Base-by-base conservation (phyloP, 305 asterid species). In the Rubia balearica region DNA sequence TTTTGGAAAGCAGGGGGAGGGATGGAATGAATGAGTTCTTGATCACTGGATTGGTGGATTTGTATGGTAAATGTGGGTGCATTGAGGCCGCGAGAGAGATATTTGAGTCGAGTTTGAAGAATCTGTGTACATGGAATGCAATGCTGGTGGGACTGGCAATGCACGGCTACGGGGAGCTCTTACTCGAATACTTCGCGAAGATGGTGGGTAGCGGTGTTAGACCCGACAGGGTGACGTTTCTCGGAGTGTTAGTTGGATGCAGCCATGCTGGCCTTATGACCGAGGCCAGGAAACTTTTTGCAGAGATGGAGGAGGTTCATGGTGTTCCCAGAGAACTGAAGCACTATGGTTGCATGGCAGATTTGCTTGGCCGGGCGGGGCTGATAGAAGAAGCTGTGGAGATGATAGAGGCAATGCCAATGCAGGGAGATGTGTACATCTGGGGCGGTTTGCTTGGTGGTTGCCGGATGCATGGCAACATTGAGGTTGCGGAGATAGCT, bases 371-470 rank as follows among this genome's bases (percentile, higher is more conserved):
- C 3, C 96, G 96, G 8, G 90, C 96, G 9, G 98, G 98, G 22
- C 72, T 81, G 79, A 84, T 85, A 21, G 60, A 78, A 22, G 98
- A 91, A 74, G 92, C 96, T 19, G 45, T 69, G 74, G 78, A 81
- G 78, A 82, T 89, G 91, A 88, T 91, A 67, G 77, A 77, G 63
- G 73, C 72, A n/a, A 88, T 89, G 96, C 96, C 96, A 5, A 77
- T 85, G 87, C 69, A 70, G 30, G 95, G 93, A 2, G 96, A 89
- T 53, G 90, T 84, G 59, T 91, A 83, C 30, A 89, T 84, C 45
- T 91, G 95, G 97, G 96, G 96, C 24, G 90, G 95, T 33, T 70
- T 91, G 81, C 91, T 91, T 14, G 96, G 97, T 22, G 97, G 97
- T 65, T 89, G 97, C 68, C 82, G 88, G 72, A 78, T 82, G 74